Base-by-base conservation (phyloP, 164 flowering plant genomes). In the Brasenia schreberi region DNA sequence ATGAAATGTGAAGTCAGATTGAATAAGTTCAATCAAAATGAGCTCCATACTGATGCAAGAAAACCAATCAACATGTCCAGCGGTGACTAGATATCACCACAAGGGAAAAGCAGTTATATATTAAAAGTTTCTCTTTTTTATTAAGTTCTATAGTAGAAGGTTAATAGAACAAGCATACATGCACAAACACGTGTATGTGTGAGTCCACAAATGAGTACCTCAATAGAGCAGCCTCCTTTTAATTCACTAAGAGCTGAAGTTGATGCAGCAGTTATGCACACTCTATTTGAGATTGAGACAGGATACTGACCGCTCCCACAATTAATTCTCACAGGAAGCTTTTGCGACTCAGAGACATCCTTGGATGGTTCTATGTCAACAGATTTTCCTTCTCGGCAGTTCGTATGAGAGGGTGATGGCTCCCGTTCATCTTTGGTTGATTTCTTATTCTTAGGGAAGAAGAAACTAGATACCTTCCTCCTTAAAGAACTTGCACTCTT, bases 381-480 rank as follows among this genome's bases (percentile, higher is more conserved):
- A 2, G 12, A 7, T 11, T n/a, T 7, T 7, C 12, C 43, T 44
- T 45, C 61, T 52, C 42, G 39, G 39, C 39, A 33, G 4, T 33
- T 59, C 0, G 14, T 59, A 68, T 69, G 62, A 43, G 81, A 74
- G 19, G 61, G 75, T 62, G 75, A 64, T 49, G 56, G 12, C 10
- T 9, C 12, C 61, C 68, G 72, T 68, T 79, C 84, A 63, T 84
- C 90, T 74, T 87, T 89, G 65, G 65, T 81, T 60, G 74, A 60
- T 73, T 82, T 94, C 71, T 85, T 94, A 70, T 66, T 89, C 82
- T 81, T 84, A 5, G 92, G 81, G 77, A 85, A 94, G 80, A 94
- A 84, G 69, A 94, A 83, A 80, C 85, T 91, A 0, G 97, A 85
- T 64, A 93, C 87, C 73, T 80, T 93, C 75, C 85, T 93, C 70